A percentile compares a stretch with the other conserved stretches of the same genome.
These are phyloP conservation scores for Saturnispora saitoi DNA, from an alignment of 805 yeast species.

Conservation along the genomic window DNA sequence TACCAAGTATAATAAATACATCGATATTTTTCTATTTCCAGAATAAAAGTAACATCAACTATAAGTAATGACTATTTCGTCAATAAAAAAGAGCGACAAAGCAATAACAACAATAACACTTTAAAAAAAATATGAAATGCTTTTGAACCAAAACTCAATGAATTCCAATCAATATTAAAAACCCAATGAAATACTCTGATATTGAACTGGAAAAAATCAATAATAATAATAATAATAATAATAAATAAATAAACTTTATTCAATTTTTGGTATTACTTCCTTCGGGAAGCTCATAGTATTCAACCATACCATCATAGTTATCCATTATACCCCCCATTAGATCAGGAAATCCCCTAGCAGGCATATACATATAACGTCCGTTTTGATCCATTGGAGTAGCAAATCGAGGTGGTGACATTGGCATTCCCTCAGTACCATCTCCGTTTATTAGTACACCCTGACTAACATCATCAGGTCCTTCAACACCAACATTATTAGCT, in stretches of 20 bases:
- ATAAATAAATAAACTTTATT: not conserved
- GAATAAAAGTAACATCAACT: not conserved
- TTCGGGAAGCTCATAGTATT: not conserved
- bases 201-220: not conserved
- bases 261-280: not conserved
- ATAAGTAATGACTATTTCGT: not conserved
- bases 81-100: not conserved
- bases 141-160: not conserved
- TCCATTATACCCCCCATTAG: constrained; percentile 9
- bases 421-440: constrained; percentile 1
- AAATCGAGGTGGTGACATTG: constrained; percentile 16
- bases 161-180: not conserved
- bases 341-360: constrained; percentile 19
- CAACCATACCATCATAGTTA: not conserved
- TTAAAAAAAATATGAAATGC: not conserved
- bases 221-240: not conserved
- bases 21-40: not conserved
- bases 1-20: not conserved
- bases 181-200: constrained; percentile 3
- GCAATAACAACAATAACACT: not conserved
- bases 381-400: constrained; percentile 20
- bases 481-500: not conserved
- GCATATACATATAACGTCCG: constrained; percentile 24
- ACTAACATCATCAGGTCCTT: not conserved
- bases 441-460: not conserved